phyloP scores from a whole-genome alignment of 2,329 filamentous ascomycete genomes.

The Exophiala spinifera region DNA sequence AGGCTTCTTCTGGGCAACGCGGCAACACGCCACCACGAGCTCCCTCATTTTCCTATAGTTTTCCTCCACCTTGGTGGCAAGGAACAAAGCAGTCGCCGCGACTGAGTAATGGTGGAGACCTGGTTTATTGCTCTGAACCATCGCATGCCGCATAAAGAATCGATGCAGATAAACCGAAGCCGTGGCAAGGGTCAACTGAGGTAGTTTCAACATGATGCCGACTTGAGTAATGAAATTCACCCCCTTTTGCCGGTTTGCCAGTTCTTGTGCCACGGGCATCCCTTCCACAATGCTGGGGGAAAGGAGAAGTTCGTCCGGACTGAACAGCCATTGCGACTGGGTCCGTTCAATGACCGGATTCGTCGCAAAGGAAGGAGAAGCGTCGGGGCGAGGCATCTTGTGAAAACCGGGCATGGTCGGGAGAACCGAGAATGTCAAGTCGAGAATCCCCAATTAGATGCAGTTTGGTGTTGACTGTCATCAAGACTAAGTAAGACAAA shows the following conservation, averaged over 20 bases:
- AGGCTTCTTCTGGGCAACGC: conserved; percentile 90
- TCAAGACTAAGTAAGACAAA: too few species aligned
- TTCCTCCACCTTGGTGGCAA: conserved; percentile 96
- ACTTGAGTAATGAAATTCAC: conserved; percentile 96
- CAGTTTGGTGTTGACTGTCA: too few species aligned
- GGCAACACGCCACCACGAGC: conserved; percentile 87
- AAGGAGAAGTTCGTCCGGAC: conserved; percentile 73
- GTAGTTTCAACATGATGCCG: conserved; percentile 85
- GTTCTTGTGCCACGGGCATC: conserved; percentile 71
- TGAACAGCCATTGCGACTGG: conserved; percentile 84
- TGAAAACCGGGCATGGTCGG: conserved; percentile 21
- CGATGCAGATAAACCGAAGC: conserved; percentile 93
- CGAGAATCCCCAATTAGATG: not conserved
- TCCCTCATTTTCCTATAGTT: conserved; percentile 95
- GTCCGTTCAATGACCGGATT: conserved; percentile 41
- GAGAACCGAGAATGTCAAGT: not conserved
- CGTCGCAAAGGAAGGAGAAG: conserved; percentile 13
- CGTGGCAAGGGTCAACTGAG: conserved; percentile 86
- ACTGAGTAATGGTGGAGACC: conserved; percentile 92
- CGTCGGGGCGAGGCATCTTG: conserved; percentile 9
- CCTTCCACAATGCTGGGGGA: conserved; percentile 84
- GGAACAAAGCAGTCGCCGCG: conserved; percentile 84
- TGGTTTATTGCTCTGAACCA: conserved; percentile 64
- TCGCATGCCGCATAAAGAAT: conserved; percentile 86
- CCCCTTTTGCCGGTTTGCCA: conserved; percentile 78